Base-by-base conservation (phyloP, 257 asterid species). In the Petunia axillaris region DNA sequence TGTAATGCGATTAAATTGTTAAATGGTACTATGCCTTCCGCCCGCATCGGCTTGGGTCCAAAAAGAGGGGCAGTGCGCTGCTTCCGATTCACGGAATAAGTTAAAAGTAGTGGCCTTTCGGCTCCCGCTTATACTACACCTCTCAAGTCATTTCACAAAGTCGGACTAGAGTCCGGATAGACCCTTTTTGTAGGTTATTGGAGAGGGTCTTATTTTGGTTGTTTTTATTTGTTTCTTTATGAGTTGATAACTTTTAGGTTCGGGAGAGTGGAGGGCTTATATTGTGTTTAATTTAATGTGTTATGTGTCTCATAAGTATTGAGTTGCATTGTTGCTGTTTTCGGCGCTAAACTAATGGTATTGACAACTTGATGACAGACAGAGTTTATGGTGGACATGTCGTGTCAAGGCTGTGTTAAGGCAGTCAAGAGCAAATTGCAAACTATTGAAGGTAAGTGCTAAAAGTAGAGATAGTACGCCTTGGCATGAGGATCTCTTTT, bases 361-460 rank as follows among this genome's bases (percentile, higher is more conserved):
- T 64, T 54, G n/a, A 36, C 79, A 57, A 48, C 15, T 36, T 85
- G 55, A 41, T 85, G 79, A 55, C 97, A 93, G 98, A 90, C 97
- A 79, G 97, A 95, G 85, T 95, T 79, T 84, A 93, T 93, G 99
- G 99, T 92, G 90, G 97, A 95, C 77, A 93, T 95, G 96, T 80
- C 87, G 73, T 95, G 97, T 79, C 97, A 91, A 84, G 98, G 96
- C 76, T 95, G 97, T 89, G 98, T 92, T 77, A 92, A 82, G 35
- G 83, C 97, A 1, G 98, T 95, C 86, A 92, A 87, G 90, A 87
- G 65, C 85, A 95, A 92, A 82, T 84, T 95, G 88, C 90, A 89
- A 84, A 85, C 91, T 39, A 86, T 95, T 85, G 95, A 88, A 75
- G 97, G 99, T 93, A 85, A 70, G 91, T 83, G 85, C 84, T 80